These are phyloP conservation scores for Circinella umbellata DNA, from an alignment of 371 early-diverging fungal species.

Conservation along the genomic window DNA sequence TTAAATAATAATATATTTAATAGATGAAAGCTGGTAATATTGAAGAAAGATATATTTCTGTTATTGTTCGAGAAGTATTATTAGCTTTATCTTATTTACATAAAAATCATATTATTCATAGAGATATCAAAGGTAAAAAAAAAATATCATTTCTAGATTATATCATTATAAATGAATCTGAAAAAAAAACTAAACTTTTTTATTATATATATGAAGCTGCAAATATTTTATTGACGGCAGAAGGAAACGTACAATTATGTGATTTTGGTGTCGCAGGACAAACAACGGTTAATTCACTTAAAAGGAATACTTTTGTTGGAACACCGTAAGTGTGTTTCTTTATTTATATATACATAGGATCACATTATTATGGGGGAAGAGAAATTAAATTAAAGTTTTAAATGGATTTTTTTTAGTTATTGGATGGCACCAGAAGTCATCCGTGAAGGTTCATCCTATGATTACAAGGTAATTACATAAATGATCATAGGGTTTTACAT, in stretches of 20 bases:
- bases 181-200: neutral
- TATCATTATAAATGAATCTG: too few species aligned
- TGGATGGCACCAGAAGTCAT: slow-evolving; percentile 96
- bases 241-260: slow-evolving; percentile 93
- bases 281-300: slow-evolving; percentile 69
- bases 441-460: slow-evolving; percentile 77
- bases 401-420: slow-evolving; percentile 54
- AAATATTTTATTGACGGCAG: slow-evolving; percentile 90
- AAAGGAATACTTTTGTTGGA: slow-evolving; percentile 88
- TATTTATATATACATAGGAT: slow-evolving; percentile 1
- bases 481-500: neutral
- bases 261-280: slow-evolving; percentile 91
- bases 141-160: neutral
- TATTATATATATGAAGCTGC: slow-evolving; percentile 63
- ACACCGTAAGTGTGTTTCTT: slow-evolving; percentile 71
- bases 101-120: slow-evolving; percentile 92
- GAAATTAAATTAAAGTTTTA: too few species aligned
- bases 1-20: neutral
- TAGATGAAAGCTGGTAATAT: slow-evolving; percentile 87
- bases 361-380: too few species aligned
- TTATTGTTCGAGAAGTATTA: slow-evolving; percentile 88
- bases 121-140: slow-evolving; percentile 94
- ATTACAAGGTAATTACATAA: slow-evolving; percentile 61
- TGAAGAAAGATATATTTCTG: slow-evolving; percentile 86
- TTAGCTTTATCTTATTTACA: slow-evolving; percentile 92